These are phyloP conservation scores for Monocercomonoides exilis DNA, from an alignment of 78 protist genomes.

Conservation along the genomic window DNA sequence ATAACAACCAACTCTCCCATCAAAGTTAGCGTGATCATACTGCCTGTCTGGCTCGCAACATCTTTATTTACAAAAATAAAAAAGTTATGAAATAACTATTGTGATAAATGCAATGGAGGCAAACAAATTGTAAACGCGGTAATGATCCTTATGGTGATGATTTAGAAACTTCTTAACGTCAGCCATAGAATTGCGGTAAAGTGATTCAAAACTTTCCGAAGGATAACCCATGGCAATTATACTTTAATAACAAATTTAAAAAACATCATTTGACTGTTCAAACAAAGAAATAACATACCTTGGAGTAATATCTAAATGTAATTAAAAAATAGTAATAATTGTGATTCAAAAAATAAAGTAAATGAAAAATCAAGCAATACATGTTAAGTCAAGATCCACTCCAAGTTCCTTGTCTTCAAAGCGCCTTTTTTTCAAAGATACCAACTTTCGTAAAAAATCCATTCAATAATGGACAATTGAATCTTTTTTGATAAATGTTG, in stretches of 20 bases:
- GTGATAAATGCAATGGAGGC: too few relatives aligned
- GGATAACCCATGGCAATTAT: slow-evolving; percentile 44
- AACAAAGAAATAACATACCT: too few relatives aligned
- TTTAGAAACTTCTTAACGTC: slow-evolving; percentile 8
- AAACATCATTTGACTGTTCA: too few relatives aligned
- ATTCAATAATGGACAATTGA: too few relatives aligned
- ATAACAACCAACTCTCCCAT: slow-evolving; percentile 24
- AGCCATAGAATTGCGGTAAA: slow-evolving; percentile 24
- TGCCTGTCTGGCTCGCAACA: slow-evolving; percentile 7
- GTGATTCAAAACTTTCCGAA: background rate
- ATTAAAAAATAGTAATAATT: too few relatives aligned
- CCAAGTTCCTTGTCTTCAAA: background rate
- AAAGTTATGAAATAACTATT: background rate
- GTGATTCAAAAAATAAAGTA: background rate
- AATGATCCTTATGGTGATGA: slow-evolving; percentile 27
- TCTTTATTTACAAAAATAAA: too few relatives aligned
- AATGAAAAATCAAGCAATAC: background rate
- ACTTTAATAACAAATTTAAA: too few relatives aligned
- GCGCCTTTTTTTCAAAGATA: slow-evolving; percentile 10
- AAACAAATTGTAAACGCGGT: slow-evolving; percentile 31
- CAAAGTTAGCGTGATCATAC: slow-evolving; percentile 21
- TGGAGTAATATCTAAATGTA: too few relatives aligned
- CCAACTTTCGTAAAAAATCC: background rate
- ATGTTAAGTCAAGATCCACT: slow-evolving; percentile 6
- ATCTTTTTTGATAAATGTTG: too few relatives aligned